Conservation (phyloP, 177 flowering plant genomes). For the Telopea speciosissima region DNA sequence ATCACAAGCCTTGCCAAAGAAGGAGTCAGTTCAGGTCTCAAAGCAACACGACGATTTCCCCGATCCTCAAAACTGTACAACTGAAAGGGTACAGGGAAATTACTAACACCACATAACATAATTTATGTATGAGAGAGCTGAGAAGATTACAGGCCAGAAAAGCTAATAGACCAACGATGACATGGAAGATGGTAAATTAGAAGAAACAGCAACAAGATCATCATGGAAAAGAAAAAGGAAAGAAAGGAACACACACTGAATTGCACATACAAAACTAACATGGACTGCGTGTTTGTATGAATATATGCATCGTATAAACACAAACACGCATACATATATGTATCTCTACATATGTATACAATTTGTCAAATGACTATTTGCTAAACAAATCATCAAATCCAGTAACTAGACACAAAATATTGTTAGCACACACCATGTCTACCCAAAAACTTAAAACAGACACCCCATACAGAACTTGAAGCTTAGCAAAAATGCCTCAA, state of each 20-base stretch:
- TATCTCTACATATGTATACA: not conserved
- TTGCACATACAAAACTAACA: not conserved
- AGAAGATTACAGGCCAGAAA: not conserved
- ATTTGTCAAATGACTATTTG: not conserved
- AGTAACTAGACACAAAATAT: not conserved
- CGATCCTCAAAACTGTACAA: constrained; percentile 91
- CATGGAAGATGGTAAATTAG: not conserved
- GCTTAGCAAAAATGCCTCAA: too few species aligned
- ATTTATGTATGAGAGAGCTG: not conserved
- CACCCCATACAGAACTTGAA: not conserved
- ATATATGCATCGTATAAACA: too few species aligned
- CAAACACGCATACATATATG: not conserved
- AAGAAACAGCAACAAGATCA: not conserved
- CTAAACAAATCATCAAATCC: not conserved
- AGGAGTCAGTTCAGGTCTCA: constrained; percentile 97
- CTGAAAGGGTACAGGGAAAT: constrained; percentile 29
- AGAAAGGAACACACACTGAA: not conserved
- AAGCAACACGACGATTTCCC: constrained; percentile 93
- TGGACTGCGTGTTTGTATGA: too few species aligned
- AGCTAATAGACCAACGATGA: not conserved
- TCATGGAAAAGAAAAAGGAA: not conserved
- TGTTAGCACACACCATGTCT: not conserved
- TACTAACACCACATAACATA: not conserved
- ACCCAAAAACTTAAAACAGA: not conserved
- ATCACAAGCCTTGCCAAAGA: constrained; percentile 90